Evolutionary conservation across 2,329 filamentous ascomycete species (phyloP), one percentile per base, ranked within the genome.

Genomic region (Epichloe scottii): DNA sequence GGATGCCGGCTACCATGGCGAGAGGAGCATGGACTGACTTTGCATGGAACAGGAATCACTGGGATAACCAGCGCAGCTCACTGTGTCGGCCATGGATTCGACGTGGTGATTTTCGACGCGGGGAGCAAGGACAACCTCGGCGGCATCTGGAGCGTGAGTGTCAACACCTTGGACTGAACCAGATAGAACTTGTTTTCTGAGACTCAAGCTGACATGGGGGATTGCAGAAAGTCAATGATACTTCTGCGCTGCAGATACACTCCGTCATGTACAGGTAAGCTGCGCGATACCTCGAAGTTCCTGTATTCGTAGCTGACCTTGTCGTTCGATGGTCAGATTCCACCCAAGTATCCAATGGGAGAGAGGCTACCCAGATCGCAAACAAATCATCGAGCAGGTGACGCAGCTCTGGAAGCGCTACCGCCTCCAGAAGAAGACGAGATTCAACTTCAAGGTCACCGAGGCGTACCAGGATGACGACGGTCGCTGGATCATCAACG

Each of bases 81-180:
- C 63, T 89, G 86, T 61, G 80, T 90, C 37, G 88, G 88, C 2
- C 86, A 93, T 78, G 87, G 87, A 43, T 91, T 91, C 57, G 86
- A 93, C 55, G 84, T 89, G 6, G 76, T 78, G 19, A 78, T 94
- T 39, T 94, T 94, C 57, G 88, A 94, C 63, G 78, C 80, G 7
- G 84, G 85, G 1, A 66, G 74, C 4, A 72, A 81, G 55, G 75
- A 85, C 15, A 73, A 79, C 23, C 65, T 94, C 0, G 87, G 87
- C 15, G 87, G 87, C 0, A 91, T 91, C 35, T 91, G 87, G 87
- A 87, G 81, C 61, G 82, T 85, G 68, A 63, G 79, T 5, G 26
- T 26, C 23, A 2, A 41, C 5, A 6, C 11, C 6, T 3, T 30
- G n/a, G 17, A 19, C 21, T 19, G 19, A 17, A 23, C 14, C 21